Conservation (phyloP, 2,329 filamentous ascomycete genomes). For the Coniosporium uncinatum region DNA sequence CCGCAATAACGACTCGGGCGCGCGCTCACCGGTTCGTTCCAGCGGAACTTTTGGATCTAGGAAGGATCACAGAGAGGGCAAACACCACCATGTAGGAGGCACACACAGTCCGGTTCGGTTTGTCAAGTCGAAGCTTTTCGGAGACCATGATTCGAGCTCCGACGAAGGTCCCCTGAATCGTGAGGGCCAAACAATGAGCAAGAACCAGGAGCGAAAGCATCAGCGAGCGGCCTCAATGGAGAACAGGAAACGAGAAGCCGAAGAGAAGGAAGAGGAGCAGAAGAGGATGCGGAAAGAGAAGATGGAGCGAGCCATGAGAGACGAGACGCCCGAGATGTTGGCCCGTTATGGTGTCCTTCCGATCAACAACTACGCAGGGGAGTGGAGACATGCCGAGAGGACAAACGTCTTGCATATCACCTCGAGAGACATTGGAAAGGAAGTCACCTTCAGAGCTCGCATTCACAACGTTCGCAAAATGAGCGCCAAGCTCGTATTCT, state of each 20-base stretch:
- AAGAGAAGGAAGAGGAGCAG: conserved; percentile 36
- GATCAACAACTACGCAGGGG: conserved; percentile 51
- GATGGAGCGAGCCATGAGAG: conserved; percentile 38
- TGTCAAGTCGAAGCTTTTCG: conserved; percentile 31
- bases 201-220: conserved; percentile 42
- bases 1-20: no score
- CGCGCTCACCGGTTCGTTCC: no score
- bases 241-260: conserved; percentile 32
- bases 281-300: conserved; percentile 40
- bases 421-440: conserved; percentile 46
- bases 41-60: background rate
- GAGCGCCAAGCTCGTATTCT: conserved; percentile 77
- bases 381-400: conserved; percentile 40
- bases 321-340: conserved; percentile 53
- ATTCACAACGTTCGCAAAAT: conserved; percentile 77
- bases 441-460: conserved; percentile 63
- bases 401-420: conserved; percentile 45
- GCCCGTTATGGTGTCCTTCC: conserved; percentile 52
- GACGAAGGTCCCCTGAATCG: conserved; percentile 35
- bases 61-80: conserved; percentile 7
- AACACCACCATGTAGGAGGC: no score
- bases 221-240: conserved; percentile 37
- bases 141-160: conserved; percentile 21
- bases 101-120: conserved; percentile 23
- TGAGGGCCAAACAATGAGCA: conserved; percentile 42